phyloP scores from a whole-genome alignment of 306 rosid genomes.

The Clitoria ternatea region DNA sequence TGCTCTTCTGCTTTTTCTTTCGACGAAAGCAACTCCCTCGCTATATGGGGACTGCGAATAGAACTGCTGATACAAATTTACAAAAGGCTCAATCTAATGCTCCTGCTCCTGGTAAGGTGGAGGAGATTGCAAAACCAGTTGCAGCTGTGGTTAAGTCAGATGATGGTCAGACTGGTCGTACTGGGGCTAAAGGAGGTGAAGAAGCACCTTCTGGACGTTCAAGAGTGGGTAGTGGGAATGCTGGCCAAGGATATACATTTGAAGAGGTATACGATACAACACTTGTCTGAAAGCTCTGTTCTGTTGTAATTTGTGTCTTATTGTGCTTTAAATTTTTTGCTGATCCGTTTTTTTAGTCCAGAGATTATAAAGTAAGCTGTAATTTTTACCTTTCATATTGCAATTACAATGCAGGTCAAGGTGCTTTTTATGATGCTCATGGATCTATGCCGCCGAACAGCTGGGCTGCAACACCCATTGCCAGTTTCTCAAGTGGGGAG shows the following conservation, averaged over 20 bases:
- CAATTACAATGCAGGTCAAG: conserved; percentile 60
- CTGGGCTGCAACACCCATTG: conserved; percentile 70
- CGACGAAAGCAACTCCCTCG: conserved; percentile 86
- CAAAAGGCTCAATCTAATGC: conserved; percentile 69
- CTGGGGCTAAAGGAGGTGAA: conserved; percentile 74
- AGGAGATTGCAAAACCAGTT: conserved; percentile 66
- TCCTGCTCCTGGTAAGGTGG: conserved; percentile 71
- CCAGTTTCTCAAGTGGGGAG: conserved; percentile 98
- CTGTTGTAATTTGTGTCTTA: not conserved
- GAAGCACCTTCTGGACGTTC: conserved; percentile 74
- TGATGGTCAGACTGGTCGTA: conserved; percentile 64
- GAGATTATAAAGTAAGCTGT: not conserved
- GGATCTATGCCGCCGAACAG: conserved; percentile 91
- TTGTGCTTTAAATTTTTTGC: not conserved
- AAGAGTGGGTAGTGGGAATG: conserved; percentile 88
- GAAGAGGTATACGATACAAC: conserved; percentile 65
- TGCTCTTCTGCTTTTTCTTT: conserved; percentile 97
- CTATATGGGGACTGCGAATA: conserved; percentile 57
- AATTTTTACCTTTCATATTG: conserved; percentile 3
- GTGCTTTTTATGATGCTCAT: conserved; percentile 94
- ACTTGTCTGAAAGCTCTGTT: not conserved
- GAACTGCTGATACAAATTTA: conserved; percentile 61
- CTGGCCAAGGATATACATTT: conserved; percentile 97
- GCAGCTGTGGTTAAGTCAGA: conserved; percentile 62
- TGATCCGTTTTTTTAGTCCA: not conserved